These are phyloP conservation scores for Talaromyces sp. DNA, from an alignment of 2,329 filamentous ascomycete genomes.

Conservation along the genomic window DNA sequence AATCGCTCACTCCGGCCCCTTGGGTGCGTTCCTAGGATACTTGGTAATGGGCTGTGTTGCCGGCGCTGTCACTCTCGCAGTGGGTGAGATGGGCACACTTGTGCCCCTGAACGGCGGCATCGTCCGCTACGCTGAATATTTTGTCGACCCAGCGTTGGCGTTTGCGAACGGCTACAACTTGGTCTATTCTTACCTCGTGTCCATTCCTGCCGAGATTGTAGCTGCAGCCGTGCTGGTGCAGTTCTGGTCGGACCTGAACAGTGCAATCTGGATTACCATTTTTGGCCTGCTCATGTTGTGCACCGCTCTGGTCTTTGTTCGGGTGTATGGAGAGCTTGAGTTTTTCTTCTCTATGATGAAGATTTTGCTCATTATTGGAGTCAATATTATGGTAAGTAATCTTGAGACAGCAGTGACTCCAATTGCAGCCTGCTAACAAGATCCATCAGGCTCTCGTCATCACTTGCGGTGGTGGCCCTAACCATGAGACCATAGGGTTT, in stretches of 20 bases:
- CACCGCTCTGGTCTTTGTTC: constrained; percentile 49
- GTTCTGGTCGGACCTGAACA: constrained; percentile 47
- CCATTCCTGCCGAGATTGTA: constrained; percentile 33
- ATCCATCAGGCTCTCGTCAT: constrained; percentile 43
- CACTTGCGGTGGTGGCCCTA: constrained; percentile 52
- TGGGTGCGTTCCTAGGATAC: constrained; percentile 48
- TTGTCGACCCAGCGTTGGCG: constrained; percentile 37
- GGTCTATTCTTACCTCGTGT: constrained; percentile 34
- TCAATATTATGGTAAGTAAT: constrained; percentile 46
- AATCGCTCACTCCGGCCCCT: constrained; percentile 50
- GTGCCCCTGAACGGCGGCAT: constrained; percentile 40
- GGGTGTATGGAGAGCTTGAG: constrained; percentile 53
- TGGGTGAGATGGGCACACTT: constrained; percentile 25
- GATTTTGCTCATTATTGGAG: constrained; percentile 51
- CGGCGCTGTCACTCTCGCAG: constrained; percentile 23
- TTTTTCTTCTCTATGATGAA: constrained; percentile 54
- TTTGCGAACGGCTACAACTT: constrained; percentile 41
- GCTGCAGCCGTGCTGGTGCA: constrained; percentile 30
- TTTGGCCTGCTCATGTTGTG: constrained; percentile 57
- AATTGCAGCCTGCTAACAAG: not conserved
- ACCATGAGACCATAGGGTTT: constrained; percentile 51
- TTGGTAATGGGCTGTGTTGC: constrained; percentile 45
- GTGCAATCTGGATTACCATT: constrained; percentile 53
- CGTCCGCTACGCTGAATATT: constrained; percentile 36
- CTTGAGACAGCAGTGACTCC: not conserved